Base-by-base conservation (phyloP, 2,329 filamentous ascomycete species). In the Xylaria hypoxylon region DNA sequence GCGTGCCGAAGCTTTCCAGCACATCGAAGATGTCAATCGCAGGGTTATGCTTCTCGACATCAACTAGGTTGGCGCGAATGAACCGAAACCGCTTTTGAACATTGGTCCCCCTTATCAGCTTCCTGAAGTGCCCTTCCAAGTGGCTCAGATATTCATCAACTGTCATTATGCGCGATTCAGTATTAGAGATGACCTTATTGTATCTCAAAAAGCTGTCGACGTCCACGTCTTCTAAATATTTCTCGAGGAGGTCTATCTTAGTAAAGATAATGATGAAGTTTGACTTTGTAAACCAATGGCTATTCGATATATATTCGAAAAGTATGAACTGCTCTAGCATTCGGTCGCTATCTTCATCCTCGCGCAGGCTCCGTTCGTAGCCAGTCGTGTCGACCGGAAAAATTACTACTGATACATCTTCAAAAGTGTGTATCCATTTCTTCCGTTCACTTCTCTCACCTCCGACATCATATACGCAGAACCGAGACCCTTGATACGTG, bases 241-340 rank as follows among this genome's bases (percentile, higher is more conserved):
- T 28, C 3, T 42, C n/a, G 2, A 69, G 57, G 19, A 68, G 35
- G 45, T 69, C 68, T 24, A 60, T 63, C 50, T 65, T 69, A 1
- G 65, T 69, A 7, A 69, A 69, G 15, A 68, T 33, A 10, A 69
- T 2, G 8, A 69, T 33, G 13, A 68, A 62, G 7, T 31, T 47
- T 8, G 65, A 38, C 11, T 17, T 15, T 28, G 3, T 13, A 40
- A 67, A 67, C 45, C 47, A 63, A 3, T 1, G 0, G 7, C n/a
- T 62, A 19, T 62, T 60, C n/a, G 35, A n/a, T 13, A 58, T 8
- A 1, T 13, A n/a, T 13, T 55, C 28, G 3, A 58, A 64, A 2
- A 62, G 0, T n/a, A n/a, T 19, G 19, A 64, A 56, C 19, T 69
- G 56, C 8, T 67, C 67, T 1, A 0, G 1, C 64, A 69, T 69